Evolutionary conservation across 257 asterid species (phyloP).

Genomic region (Capsicum pubescens): DNA sequence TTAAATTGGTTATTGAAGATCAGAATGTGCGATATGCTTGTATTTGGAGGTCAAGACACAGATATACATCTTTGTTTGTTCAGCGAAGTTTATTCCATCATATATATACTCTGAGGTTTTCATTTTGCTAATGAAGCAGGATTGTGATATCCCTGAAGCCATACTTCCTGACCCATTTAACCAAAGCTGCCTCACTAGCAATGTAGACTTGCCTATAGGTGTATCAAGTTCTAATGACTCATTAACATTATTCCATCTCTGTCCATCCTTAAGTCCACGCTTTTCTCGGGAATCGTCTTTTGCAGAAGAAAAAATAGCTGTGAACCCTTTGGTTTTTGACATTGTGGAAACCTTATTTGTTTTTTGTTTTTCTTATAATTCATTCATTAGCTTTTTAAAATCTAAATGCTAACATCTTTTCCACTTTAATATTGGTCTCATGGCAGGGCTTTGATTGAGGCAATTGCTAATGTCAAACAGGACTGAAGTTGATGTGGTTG

Average conservation of each 20-base stretch:
- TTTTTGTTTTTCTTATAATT: neutral
- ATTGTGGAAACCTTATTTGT: neutral
- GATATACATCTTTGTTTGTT: neutral
- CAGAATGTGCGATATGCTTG: neutral
- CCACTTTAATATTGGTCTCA: too few relatives aligned
- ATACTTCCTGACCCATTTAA: constrained; percentile 65
- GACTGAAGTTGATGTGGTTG: too few relatives aligned
- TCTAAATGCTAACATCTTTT: too few relatives aligned
- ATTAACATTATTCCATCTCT: constrained; percentile 57
- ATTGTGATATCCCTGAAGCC: constrained; percentile 75
- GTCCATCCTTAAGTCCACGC: constrained; percentile 48
- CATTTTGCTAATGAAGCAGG: constrained; percentile 50
- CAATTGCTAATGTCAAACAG: too few relatives aligned
- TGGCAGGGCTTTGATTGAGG: too few relatives aligned
- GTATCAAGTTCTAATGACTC: constrained; percentile 41
- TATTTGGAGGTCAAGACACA: constrained; percentile 19
- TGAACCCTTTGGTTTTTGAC: neutral
- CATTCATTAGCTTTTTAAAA: too few relatives aligned
- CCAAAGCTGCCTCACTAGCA: constrained; percentile 40
- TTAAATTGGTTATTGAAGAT: constrained; percentile 6
- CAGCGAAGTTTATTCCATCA: neutral
- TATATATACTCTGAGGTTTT: constrained; percentile 28
- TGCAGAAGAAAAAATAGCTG: constrained; percentile 42
- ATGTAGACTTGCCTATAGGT: constrained; percentile 39
- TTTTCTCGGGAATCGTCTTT: constrained; percentile 47